phyloP scores from a whole-genome alignment of 441 rosid species.

The Syzygium malaccense region DNA sequence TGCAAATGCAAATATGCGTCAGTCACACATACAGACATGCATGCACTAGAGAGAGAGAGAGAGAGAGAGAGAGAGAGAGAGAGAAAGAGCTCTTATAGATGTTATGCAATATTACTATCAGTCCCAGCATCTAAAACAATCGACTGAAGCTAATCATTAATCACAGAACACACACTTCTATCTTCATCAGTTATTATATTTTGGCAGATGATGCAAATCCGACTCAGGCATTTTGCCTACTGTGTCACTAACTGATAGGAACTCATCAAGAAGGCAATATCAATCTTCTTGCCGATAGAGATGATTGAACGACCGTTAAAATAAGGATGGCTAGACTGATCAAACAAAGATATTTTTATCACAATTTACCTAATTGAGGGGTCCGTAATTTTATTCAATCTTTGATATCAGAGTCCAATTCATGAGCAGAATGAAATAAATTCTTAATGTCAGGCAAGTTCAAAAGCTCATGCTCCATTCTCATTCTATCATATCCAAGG shows the following conservation, averaged over 20 bases:
- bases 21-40: not conserved
- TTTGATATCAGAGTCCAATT: not conserved
- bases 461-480: not conserved
- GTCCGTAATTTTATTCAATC: not conserved
- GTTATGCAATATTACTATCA: not conserved
- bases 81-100: not conserved
- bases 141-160: not conserved
- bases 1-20: not conserved
- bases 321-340: not conserved
- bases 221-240: not conserved
- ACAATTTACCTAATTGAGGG: not conserved
- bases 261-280: not conserved
- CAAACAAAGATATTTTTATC: not conserved
- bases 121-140: not conserved
- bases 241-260: not conserved
- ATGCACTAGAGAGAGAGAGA: not conserved
- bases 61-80: not conserved
- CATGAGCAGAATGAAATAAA: not conserved
- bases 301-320: not conserved
- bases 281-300: not conserved
- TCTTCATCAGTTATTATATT: not conserved
- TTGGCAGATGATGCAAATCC: not conserved
- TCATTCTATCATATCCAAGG: not conserved
- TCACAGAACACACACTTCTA: not conserved
- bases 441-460: not conserved